Evolutionary conservation across 352 stramenopile genomes (phyloP), one percentile per base, ranked within the genome.

Genomic region (Thalassiosira hispida): DNA sequence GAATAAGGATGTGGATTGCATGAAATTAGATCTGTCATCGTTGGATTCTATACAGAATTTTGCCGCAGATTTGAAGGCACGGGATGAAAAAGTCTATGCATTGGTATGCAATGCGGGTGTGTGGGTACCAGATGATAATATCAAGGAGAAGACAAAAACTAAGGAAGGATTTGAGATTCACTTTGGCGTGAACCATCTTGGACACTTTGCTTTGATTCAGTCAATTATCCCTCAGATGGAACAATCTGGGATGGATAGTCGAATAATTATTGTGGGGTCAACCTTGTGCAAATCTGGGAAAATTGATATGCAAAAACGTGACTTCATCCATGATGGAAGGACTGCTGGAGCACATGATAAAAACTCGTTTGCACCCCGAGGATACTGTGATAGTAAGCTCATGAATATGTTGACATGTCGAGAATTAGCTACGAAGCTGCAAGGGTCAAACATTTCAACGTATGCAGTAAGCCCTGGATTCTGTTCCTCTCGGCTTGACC

Each of bases 101-200:
- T 40, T 85, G 44, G 49, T 87, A 23, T 84, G 65, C 46, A 88
- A 88, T 69, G 81, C 70, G 12, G 77, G 79, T 16, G 71, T 87
- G 14, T 84, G 70, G 69, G 27, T 84, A n/a, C 76, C 76, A 12
- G 67, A 76, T 53, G 55, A 75, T 1, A 16, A 84, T 12, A 69
- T 67, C 47, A 47, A 75, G 1, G 9, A 81, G 57, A 46, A 63
- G n/a, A 12, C 16, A 20, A 80, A 71, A 33, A 81, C 71, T 0
- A 33, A 70, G n/a, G 72, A 89, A 70, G 82, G 82, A n/a, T 82
- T 72, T 46, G 69, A 86, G 44, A 40, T 85, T 66, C 77, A 87
- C 67, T 89, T 89, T 62, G 69, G 74, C 18, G 66, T 86, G 0
- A 89, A 89, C 69, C 81, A 86, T 51, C 60, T 89, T 9, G 66